phyloP scores from a whole-genome alignment of 2,329 filamentous ascomycete genomes.

The Clonostachys rhizophaga region DNA sequence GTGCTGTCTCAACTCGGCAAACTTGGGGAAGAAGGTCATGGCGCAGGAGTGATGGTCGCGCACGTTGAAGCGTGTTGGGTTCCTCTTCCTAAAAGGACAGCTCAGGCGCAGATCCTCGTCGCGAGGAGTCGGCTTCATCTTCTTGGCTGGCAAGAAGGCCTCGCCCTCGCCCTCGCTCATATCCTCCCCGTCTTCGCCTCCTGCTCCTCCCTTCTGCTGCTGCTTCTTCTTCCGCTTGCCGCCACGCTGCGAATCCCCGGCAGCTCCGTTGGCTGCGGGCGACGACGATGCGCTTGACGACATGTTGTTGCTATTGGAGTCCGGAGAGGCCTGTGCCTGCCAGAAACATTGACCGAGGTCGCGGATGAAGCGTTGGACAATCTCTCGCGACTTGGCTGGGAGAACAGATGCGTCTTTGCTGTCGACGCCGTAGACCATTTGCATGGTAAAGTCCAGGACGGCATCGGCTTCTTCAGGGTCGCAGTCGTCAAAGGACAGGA shows the following conservation, averaged over 20 bases:
- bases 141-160: conserved; percentile 18
- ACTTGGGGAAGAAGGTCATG: conserved; percentile 34
- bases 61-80: conserved; percentile 38
- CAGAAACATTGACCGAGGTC: conserved; percentile 24
- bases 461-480: conserved; percentile 24
- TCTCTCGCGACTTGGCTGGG: conserved; percentile 14
- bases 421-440: conserved; percentile 30
- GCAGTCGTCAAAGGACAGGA: conserved; percentile 17
- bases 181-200: conserved; percentile 21
- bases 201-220: conserved; percentile 3
- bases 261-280: conserved; percentile 3
- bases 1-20: conserved; percentile 34
- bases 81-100: conserved; percentile 38
- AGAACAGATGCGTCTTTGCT: conserved; percentile 22
- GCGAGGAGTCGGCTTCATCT: conserved; percentile 16
- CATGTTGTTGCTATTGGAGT: conserved; percentile 20
- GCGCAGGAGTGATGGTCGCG: conserved; percentile 38
- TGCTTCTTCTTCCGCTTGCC: conserved; percentile 29
- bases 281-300: conserved; percentile 16
- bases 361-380: conserved; percentile 23
- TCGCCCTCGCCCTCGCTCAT: conserved; percentile 25
- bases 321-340: conserved; percentile 13
- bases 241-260: conserved; percentile 10
- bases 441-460: conserved; percentile 26
- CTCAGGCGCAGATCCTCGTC: conserved; percentile 32